phyloP scores from a whole-genome alignment of 306 rosid genomes.

The Dicorynia guianensis region DNA sequence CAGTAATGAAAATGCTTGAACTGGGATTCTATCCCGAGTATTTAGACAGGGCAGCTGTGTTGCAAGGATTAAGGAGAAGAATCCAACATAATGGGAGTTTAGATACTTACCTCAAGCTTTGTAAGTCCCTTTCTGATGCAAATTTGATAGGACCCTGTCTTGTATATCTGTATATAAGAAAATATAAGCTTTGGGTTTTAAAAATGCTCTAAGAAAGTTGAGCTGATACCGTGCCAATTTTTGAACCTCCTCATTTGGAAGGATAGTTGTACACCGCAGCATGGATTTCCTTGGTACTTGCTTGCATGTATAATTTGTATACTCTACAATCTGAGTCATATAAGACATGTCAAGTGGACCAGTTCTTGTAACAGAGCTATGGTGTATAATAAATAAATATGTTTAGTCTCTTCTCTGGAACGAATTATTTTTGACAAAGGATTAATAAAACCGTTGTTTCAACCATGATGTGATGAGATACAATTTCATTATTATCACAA shows the following conservation, averaged over 20 bases:
- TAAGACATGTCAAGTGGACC: slow-evolving; percentile 31
- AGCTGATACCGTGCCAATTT: slow-evolving; percentile 4
- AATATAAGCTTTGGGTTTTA: slow-evolving; percentile 84
- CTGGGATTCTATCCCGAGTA: slow-evolving; percentile 76
- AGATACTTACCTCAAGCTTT: slow-evolving; percentile 75
- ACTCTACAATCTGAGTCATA: slow-evolving; percentile 18
- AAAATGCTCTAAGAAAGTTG: slow-evolving; percentile 63
- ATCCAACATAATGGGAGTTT: slow-evolving; percentile 65
- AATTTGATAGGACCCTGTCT: slow-evolving; percentile 81
- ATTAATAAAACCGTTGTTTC: too few relatives aligned
- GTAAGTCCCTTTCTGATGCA: slow-evolving; percentile 82
- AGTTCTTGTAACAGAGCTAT: slow-evolving; percentile 35
- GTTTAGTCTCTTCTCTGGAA: slow-evolving; percentile 4
- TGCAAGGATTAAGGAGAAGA: slow-evolving; percentile 80
- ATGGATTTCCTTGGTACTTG: slow-evolving; percentile 49
- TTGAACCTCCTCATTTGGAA: slow-evolving; percentile 17
- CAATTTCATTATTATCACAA: too few relatives aligned
- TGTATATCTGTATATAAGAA: slow-evolving; percentile 78
- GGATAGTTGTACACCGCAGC: slow-evolving; percentile 40
- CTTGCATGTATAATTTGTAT: slow-evolving; percentile 58
- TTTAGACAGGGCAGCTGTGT: slow-evolving; percentile 85
- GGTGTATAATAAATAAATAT: slow-evolving; percentile 27
- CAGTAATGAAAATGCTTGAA: slow-evolving; percentile 81
- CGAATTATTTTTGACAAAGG: not conserved
- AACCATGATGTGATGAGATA: too few relatives aligned